Conservation (phyloP, 345 rosid genomes). For the Cardamine occulta region DNA sequence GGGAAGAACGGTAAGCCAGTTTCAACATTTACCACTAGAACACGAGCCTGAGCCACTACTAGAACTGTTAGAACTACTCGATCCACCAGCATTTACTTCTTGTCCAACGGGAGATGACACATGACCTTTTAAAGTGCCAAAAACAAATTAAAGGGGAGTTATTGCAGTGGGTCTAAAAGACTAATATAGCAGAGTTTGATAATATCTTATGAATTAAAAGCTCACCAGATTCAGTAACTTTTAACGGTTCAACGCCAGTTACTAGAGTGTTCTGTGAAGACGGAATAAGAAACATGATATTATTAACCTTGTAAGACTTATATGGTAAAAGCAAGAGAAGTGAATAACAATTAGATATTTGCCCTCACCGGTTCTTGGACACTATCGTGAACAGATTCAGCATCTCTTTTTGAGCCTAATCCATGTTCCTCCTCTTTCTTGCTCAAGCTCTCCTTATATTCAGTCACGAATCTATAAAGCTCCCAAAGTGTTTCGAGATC, state of each 20-base stretch:
- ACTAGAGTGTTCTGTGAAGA: constrained; percentile 36
- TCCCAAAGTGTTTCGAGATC: constrained; percentile 92
- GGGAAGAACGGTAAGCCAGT: not conserved
- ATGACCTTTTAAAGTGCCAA: constrained; percentile 20
- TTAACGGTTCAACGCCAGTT: constrained; percentile 26
- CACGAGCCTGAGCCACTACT: constrained; percentile 48
- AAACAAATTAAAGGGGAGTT: constrained; percentile 13
- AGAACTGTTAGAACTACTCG: constrained; percentile 46
- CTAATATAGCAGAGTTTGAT: constrained; percentile 11
- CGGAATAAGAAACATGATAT: constrained; percentile 7
- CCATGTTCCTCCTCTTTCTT: constrained; percentile 51
- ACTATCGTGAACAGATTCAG: constrained; percentile 46
- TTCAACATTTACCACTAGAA: constrained; percentile 44
- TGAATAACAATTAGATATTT: constrained; percentile 20
- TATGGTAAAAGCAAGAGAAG: constrained; percentile 12
- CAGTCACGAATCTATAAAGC: constrained; percentile 62
- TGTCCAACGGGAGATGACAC: constrained; percentile 29
- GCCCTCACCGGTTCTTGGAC: constrained; percentile 54
- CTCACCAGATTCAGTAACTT: constrained; percentile 38
- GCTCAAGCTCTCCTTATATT: constrained; percentile 52
- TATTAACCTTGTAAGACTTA: constrained; percentile 1
- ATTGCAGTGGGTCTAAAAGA: constrained; percentile 22
- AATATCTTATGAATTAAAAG: constrained; percentile 15
- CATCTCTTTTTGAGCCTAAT: constrained; percentile 44
- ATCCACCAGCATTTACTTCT: constrained; percentile 39